phyloP scores from a whole-genome alignment of 768 basidiomycete genomes.

The Tylopilus sp. region DNA sequence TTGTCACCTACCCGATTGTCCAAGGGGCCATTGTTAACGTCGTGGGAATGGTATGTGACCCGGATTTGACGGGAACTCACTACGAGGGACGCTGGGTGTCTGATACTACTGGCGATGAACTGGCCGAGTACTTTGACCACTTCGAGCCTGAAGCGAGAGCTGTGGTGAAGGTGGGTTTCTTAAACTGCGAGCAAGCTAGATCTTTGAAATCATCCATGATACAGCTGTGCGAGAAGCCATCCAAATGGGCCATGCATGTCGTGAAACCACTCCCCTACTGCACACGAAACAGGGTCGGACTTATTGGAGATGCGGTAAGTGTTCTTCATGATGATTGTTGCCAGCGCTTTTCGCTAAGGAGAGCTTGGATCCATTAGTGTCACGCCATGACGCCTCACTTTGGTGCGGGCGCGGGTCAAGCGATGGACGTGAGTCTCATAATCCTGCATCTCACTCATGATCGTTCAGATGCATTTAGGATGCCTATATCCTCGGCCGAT shows the following conservation, averaged over 20 bases:
- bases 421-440: background rate
- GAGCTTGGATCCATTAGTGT: background rate
- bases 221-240: conserved; percentile 36
- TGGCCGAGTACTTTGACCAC: conserved; percentile 26
- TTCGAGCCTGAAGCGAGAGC: conserved; percentile 38
- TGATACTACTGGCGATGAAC: conserved; percentile 32
- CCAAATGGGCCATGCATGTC: conserved; percentile 44
- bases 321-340: background rate
- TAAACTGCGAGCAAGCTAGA: background rate
- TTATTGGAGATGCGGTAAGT: conserved; percentile 50
- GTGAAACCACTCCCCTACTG: conserved; percentile 40
- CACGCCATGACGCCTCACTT: background rate
- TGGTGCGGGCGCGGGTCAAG: background rate
- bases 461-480: background rate
- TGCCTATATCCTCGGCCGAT: conserved; percentile 15
- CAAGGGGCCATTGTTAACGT: conserved; percentile 37
- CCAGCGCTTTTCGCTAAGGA: background rate
- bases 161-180: conserved; percentile 27
- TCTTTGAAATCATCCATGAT: background rate
- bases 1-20: conserved; percentile 39
- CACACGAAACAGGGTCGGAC: conserved; percentile 37
- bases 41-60: conserved; percentile 30
- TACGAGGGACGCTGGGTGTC: conserved; percentile 34
- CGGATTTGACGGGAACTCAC: conserved; percentile 25
- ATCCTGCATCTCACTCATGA: no score